Base-by-base conservation (phyloP, 2,329 filamentous ascomycete species). In the Neopestalotiopsis rosae region DNA sequence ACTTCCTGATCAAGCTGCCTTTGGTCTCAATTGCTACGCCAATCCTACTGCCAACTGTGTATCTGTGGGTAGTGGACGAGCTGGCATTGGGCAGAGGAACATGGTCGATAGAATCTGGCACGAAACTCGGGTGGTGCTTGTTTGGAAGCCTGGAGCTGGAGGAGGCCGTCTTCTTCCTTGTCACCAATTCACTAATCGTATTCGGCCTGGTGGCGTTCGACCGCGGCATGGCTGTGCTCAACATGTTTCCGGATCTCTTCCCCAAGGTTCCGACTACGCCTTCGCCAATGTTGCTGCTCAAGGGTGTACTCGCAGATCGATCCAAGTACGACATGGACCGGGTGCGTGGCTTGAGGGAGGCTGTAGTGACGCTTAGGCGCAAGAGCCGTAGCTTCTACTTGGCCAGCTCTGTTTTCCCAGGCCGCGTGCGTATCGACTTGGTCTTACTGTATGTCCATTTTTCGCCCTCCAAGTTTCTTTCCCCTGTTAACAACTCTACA, bases 351-450 rank as follows among this genome's bases (percentile, higher is more conserved):
- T 81, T 93, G 6, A 79, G 83, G 38, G 87, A 92, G 71, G 89
- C 90, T 0, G 86, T 91, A 0, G 72, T 74, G 0, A 85, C 88
- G 6, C 79, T 94, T 7, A 80, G 85, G 64, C 83, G 82, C 67
- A 94, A 94, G 75, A 94, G 91, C 72, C 86, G 91, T 62, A 93
- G 91, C 73, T 94, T 94, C 76, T 93, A 92, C 72, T 81, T 94
- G 5, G 92, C 91, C 0, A 92, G 90, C 71, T 88, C 89, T 0
- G 87, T 89, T 0, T 94, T 94, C 71, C 85, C 88, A 52, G 91
- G 91, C 1, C 86, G 89, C 30, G 81, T 94, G 7, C 86, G 91
- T 5, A 89, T 91, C 38, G 91, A 94, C 72, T 77, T 94, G 13
- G 85, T 92, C 32, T 79, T 92, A 1, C 80, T 94, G 80, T 88